These are phyloP conservation scores for Excoecaria agallocha DNA, from an alignment of 345 rosid species.

Conservation along the genomic window DNA sequence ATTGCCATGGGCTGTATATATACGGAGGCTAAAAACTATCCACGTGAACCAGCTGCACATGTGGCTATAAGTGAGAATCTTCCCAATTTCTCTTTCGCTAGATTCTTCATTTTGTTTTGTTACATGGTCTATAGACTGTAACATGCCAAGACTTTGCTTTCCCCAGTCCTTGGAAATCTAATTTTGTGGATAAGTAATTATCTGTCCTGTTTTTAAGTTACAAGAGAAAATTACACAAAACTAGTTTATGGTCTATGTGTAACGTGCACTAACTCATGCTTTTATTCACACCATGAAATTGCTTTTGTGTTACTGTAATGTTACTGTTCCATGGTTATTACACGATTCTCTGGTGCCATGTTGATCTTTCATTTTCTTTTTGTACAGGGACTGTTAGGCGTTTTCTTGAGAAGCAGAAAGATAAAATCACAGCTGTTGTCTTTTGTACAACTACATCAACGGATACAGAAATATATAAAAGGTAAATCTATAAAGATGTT, in stretches of 20 bases:
- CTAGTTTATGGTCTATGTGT: not conserved
- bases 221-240: not conserved
- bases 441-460: slow-evolving; percentile 76
- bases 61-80: slow-evolving; percentile 86
- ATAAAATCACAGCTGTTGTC: slow-evolving; percentile 79
- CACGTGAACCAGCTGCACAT: slow-evolving; percentile 98
- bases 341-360: not conserved
- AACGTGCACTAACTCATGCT: not conserved
- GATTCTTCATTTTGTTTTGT: not conserved
- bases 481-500: slow-evolving; percentile 40
- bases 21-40: slow-evolving; percentile 90
- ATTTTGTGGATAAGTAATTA: not conserved
- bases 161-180: not conserved
- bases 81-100: not conserved
- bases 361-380: slow-evolving; percentile 24
- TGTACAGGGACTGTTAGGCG: slow-evolving; percentile 88
- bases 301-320: not conserved
- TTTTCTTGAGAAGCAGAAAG: slow-evolving; percentile 88
- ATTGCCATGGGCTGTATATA: slow-evolving; percentile 94
- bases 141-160: not conserved
- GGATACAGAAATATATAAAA: slow-evolving; percentile 93
- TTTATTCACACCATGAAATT: not conserved
- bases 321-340: not conserved
- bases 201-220: not conserved
- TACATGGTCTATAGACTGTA: not conserved